Conservation (phyloP, 306 rosid species). For the Boehmeria nivea region DNA sequence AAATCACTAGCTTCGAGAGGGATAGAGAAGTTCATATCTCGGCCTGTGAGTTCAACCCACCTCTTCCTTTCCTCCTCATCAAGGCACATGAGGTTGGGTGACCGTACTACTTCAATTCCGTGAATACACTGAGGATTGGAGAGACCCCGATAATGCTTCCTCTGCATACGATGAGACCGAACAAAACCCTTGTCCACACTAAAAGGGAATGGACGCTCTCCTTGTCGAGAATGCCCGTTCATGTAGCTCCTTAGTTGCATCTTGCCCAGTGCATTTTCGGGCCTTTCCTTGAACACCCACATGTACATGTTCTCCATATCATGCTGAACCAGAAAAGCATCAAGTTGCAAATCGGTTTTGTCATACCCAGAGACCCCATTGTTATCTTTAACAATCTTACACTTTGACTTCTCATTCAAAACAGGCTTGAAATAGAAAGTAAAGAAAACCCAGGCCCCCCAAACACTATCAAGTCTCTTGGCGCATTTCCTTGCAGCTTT, state of each 20-base stretch:
- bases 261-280: constrained; percentile 12
- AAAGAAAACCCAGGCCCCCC: constrained; percentile 16
- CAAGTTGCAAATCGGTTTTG: constrained; percentile 4
- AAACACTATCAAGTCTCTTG: constrained; percentile 11
- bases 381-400: background rate
- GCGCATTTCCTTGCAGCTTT: constrained; percentile 8
- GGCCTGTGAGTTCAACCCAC: constrained; percentile 11
- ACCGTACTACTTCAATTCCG: constrained; percentile 7
- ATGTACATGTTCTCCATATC: constrained; percentile 18
- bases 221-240: constrained; percentile 14
- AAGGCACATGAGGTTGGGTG: constrained; percentile 13
- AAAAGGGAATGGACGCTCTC: constrained; percentile 6
- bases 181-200: constrained; percentile 14
- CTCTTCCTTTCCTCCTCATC: constrained; percentile 14
- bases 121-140: constrained; percentile 14
- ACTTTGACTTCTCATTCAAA: constrained; percentile 11
- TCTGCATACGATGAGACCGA: constrained; percentile 13
- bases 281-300: constrained; percentile 15
- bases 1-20: constrained; percentile 11
- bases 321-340: constrained; percentile 11
- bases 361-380: constrained; percentile 14
- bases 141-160: constrained; percentile 13
- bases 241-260: constrained; percentile 15
- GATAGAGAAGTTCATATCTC: constrained; percentile 8
- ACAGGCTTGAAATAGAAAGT: constrained; percentile 12